Base-by-base conservation (phyloP, 768 basidiomycete species). In the Postia placenta region DNA sequence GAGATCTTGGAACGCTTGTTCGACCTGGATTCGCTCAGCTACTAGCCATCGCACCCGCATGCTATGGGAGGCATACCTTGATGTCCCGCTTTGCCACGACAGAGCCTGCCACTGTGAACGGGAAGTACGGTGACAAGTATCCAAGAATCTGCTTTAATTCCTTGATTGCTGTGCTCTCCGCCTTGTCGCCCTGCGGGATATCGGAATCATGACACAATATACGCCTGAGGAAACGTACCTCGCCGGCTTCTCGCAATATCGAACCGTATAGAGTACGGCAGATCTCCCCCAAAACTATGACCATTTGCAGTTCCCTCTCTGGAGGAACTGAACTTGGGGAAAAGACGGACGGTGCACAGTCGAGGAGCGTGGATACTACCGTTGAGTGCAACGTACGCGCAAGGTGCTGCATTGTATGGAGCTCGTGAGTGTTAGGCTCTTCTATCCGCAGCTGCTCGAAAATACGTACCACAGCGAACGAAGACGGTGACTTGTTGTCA, bases 51-150 rank as follows among this genome's bases (percentile, higher is more conserved):
- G 43, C 26, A 27, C 6, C 23, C 15, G 47, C 48, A 27, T 50
- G 56, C 24, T 23, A n/a, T n/a, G 35, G 27, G 24, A 50, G 20
- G 40, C 14, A 11, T 33, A 79, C 87, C 74, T 84, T 84, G 53
- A 76, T 72, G 60, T 87, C 84, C 39, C 75, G 72, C 49, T 64
- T 60, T 2, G 52, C 48, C 2, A 56, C 54, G 22, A 38, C 37
- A 3, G 70, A 67, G 6, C 55, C 53, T 52, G 70, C 64, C 5
- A 68, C 64, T 36, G 60, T 64, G 64, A 92, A 92, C 1, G 94
- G 94, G 62, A 98, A 96, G 65, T 92, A 92, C 2, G 83, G 73
- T 4, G 80, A 65, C 76, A 95, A 85, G 60, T 91, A 82, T 11
- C 74, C 74, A 0, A 96, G 70, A 15, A 96, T 64, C 11, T 64